These are phyloP conservation scores for Pythium apleroticum DNA, from an alignment of 352 stramenopile species.

Conservation along the genomic window DNA sequence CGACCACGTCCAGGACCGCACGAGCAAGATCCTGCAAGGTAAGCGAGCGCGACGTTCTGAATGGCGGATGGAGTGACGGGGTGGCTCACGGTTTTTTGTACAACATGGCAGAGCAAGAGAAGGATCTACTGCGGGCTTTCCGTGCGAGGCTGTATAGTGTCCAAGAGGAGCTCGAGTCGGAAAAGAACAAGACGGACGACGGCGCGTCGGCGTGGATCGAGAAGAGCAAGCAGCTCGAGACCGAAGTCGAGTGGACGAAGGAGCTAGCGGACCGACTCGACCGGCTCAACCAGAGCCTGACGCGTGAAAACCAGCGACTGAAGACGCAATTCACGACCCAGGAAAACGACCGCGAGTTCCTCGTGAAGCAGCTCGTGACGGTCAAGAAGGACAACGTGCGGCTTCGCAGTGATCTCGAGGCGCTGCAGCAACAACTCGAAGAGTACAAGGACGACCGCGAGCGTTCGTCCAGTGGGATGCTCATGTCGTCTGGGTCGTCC, in stretches of 20 bases:
- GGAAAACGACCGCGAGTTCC: conserved; percentile 93
- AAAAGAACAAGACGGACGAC: conserved; percentile 91
- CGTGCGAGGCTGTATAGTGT: conserved; percentile 91
- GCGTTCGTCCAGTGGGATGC: conserved; percentile 2
- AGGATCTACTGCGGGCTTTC: conserved; percentile 89
- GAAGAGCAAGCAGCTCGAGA: conserved; percentile 88
- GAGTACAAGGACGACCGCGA: conserved; percentile 46
- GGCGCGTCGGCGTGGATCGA: conserved; percentile 91
- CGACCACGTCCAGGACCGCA: conserved; percentile 89
- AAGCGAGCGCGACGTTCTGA: too few relatives aligned
- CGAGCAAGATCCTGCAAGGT: conserved; percentile 86
- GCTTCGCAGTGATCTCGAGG: conserved; percentile 60
- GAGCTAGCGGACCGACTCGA: conserved; percentile 90
- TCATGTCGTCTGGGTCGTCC: conserved; percentile 24
- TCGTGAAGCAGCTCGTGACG: conserved; percentile 90
- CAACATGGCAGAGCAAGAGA: conserved; percentile 74
- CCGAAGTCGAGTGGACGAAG: conserved; percentile 88
- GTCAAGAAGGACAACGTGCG: conserved; percentile 92
- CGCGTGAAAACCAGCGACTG: conserved; percentile 83
- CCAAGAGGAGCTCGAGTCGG: conserved; percentile 90
- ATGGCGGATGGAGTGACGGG: too few relatives aligned
- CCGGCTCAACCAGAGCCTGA: conserved; percentile 88
- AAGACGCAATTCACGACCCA: conserved; percentile 92
- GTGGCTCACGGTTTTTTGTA: too few relatives aligned
- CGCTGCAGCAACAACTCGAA: conserved; percentile 54